A percentile compares a stretch with the other conserved stretches of the same genome.
Conservation (phyloP, 129 eudicot species). For the Artemisia annua region DNA sequence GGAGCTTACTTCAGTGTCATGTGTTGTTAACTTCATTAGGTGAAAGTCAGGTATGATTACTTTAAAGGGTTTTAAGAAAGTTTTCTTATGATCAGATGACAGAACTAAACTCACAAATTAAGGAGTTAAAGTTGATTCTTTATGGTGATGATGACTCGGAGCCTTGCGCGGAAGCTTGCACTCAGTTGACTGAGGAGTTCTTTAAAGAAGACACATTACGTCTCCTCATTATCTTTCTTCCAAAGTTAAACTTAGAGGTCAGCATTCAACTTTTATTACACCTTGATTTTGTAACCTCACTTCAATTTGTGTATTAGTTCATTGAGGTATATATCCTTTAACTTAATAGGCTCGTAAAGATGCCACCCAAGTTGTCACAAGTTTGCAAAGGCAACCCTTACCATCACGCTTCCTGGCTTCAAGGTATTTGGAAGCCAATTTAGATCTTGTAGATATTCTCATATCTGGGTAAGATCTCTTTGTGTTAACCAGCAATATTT, state of each 20-base stretch:
- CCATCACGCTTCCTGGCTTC: slow-evolving; percentile 65
- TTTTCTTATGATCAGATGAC: slow-evolving; percentile 39
- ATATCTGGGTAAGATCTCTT: slow-evolving; percentile 48
- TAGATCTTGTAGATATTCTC: slow-evolving; percentile 61
- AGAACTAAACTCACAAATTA: slow-evolving; percentile 37
- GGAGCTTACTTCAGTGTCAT: no score
- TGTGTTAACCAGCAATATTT: no score
- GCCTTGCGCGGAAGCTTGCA: slow-evolving; percentile 66
- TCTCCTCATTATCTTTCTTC: slow-evolving; percentile 59
- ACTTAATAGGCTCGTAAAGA: slow-evolving; percentile 64
- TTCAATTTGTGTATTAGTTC: background rate
- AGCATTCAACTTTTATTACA: background rate
- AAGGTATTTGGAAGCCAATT: slow-evolving; percentile 61
- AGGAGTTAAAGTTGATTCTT: slow-evolving; percentile 61
- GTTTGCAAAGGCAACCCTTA: slow-evolving; percentile 79
- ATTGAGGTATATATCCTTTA: background rate
- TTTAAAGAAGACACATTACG: slow-evolving; percentile 64
- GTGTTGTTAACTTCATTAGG: no score
- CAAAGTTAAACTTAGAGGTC: slow-evolving; percentile 73
- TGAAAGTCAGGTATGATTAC: background rate
- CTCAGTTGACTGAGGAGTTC: slow-evolving; percentile 63
- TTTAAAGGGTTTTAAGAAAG: background rate
- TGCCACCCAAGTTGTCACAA: slow-evolving; percentile 76
- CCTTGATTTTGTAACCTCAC: background rate
- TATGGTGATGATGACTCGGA: slow-evolving; percentile 63